Evolutionary conservation across 2,329 filamentous ascomycete genomes (phyloP).

Genomic region (Juglanconis oblonga): DNA sequence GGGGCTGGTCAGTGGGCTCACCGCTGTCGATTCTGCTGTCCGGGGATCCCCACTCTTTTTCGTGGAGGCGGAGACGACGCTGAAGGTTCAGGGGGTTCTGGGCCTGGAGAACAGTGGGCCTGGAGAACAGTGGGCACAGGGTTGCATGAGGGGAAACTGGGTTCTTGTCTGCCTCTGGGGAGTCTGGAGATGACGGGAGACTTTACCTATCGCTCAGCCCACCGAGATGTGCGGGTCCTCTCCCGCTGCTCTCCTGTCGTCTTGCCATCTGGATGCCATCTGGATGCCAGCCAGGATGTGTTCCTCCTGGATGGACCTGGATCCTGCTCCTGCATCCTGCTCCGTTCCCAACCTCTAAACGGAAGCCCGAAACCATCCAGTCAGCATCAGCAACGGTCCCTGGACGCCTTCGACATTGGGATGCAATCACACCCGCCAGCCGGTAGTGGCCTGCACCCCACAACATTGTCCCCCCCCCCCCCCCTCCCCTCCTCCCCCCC

Average conservation of each 20-base stretch:
- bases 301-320: background rate
- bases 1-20: background rate
- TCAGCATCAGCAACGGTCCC: too few relatives aligned
- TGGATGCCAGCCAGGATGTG: background rate
- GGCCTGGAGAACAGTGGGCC: conserved; percentile 6
- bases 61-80: conserved; percentile 3
- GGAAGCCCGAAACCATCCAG: background rate
- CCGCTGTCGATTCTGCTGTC: background rate
- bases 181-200: background rate
- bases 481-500: too few relatives aligned
- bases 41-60: conserved; percentile 16
- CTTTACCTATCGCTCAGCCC: conserved; percentile 1
- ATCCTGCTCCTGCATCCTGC: background rate
- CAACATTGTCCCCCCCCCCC: background rate
- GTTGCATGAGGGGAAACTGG: background rate
- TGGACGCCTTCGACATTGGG: too few relatives aligned
- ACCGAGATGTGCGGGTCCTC: background rate
- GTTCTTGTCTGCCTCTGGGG: background rate
- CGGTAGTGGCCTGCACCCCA: background rate
- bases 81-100: background rate
- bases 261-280: too few relatives aligned
- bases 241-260: background rate
- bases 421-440: too few relatives aligned
- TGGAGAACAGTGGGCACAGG: conserved; percentile 5
- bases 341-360: background rate